Evolutionary conservation across 257 asterid species (phyloP).

Genomic region (Fraxinus excelsior): DNA sequence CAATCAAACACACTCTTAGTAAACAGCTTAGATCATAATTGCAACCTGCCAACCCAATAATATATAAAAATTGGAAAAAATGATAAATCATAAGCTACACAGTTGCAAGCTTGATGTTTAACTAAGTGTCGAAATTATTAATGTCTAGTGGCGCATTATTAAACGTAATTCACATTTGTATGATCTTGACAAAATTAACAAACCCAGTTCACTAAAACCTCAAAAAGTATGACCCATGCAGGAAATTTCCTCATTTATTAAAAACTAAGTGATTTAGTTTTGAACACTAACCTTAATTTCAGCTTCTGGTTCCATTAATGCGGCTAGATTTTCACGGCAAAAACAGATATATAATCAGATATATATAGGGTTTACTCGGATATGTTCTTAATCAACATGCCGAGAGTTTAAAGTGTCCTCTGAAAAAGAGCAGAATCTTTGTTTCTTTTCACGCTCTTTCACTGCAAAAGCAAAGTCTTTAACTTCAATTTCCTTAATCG

Average conservation of each 20-base stretch:
- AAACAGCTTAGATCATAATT: neutral
- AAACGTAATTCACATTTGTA: neutral
- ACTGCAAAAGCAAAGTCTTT: neutral
- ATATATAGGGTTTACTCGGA: constrained; percentile 36
- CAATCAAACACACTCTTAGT: neutral
- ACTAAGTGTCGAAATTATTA: neutral
- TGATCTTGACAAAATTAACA: neutral
- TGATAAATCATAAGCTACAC: neutral
- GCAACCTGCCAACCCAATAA: neutral
- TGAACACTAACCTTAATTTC: constrained; percentile 70
- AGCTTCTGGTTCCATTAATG: constrained; percentile 69
- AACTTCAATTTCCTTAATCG: constrained; percentile 10
- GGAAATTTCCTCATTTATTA: neutral
- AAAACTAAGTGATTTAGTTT: neutral
- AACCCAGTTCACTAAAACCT: neutral
- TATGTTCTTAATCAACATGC: constrained; percentile 40
- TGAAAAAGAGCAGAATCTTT: neutral
- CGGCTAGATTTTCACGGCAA: constrained; percentile 28
- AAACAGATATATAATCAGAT: constrained; percentile 34
- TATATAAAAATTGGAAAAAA: neutral
- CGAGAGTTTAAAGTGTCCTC: constrained; percentile 15
- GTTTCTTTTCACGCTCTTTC: constrained; percentile 2
- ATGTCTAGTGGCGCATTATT: neutral
- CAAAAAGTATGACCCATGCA: neutral
- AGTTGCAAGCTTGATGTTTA: neutral